Conservation (phyloP, 257 asterid species). For the Nyctanthes arbortristis region DNA sequence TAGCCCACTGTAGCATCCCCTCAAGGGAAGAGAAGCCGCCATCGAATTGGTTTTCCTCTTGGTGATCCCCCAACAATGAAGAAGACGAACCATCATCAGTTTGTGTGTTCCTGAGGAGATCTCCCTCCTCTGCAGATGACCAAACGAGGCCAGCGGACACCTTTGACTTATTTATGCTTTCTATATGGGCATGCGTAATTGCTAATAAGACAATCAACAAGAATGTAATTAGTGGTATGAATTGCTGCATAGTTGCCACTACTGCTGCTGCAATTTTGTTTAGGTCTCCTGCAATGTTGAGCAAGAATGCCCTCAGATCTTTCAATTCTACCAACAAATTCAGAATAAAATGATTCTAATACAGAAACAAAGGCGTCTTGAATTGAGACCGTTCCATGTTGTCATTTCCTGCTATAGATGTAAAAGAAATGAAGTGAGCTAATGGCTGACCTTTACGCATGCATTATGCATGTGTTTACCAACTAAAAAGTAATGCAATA, state of each 20-base stretch:
- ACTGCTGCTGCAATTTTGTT: not conserved
- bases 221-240: conserved; percentile 6
- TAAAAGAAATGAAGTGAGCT: not conserved
- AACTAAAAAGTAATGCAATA: too few relatives aligned
- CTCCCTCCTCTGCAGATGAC: conserved; percentile 60
- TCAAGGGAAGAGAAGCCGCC: conserved; percentile 93
- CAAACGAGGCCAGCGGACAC: conserved; percentile 40
- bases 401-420: not conserved
- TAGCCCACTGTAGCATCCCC: conserved; percentile 91
- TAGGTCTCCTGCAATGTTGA: not conserved
- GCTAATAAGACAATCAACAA: conserved; percentile 20
- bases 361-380: not conserved
- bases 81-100: conserved; percentile 22
- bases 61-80: conserved; percentile 27
- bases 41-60: conserved; percentile 42
- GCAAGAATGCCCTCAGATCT: not conserved
- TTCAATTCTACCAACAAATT: not conserved
- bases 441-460: not conserved
- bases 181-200: conserved; percentile 17
- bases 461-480: not conserved
- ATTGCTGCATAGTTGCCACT: conserved; percentile 29
- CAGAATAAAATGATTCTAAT: not conserved
- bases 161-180: conserved; percentile 41
- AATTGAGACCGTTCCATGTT: not conserved
- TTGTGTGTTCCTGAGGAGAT: conserved; percentile 31